Percentiles rank a stretch among this genome's conserved stretches.
Conservation (phyloP, 352 stramenopile species). For the Phytophthora uliginosa region DNA sequence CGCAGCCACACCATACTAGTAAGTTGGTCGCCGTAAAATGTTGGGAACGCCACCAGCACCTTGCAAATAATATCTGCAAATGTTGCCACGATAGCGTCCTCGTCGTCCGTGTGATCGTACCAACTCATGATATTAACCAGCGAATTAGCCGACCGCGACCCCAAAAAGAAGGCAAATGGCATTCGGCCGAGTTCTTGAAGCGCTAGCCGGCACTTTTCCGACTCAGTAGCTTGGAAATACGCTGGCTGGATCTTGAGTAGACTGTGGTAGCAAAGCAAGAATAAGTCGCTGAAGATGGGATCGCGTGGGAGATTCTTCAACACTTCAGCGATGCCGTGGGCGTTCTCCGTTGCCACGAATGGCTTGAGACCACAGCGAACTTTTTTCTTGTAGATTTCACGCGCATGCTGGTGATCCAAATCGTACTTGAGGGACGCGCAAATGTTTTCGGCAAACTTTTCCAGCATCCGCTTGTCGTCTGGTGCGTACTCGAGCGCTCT, state of each 20-base stretch:
- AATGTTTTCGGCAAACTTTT: slow-evolving; percentile 84
- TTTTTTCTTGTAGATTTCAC: slow-evolving; percentile 86
- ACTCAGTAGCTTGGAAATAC: slow-evolving; percentile 75
- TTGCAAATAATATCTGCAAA: slow-evolving; percentile 82
- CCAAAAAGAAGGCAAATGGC: slow-evolving; percentile 82
- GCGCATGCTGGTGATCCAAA: slow-evolving; percentile 72
- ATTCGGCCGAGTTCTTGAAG: slow-evolving; percentile 63
- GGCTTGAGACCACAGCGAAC: slow-evolving; percentile 68
- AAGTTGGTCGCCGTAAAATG: slow-evolving; percentile 74
- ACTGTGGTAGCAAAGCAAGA: slow-evolving; percentile 72
- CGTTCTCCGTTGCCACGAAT: slow-evolving; percentile 72
- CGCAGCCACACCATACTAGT: slow-evolving; percentile 77
- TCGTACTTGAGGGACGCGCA: slow-evolving; percentile 87
- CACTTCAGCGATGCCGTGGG: slow-evolving; percentile 82
- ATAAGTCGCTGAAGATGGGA: slow-evolving; percentile 82
- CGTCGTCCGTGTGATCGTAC: slow-evolving; percentile 51
- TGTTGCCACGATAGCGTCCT: slow-evolving; percentile 47
- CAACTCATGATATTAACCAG: slow-evolving; percentile 61
- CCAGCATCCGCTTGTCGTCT: slow-evolving; percentile 72
- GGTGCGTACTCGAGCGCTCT: slow-evolving; percentile 65
- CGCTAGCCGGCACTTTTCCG: slow-evolving; percentile 50
- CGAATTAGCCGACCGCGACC: slow-evolving; percentile 61
- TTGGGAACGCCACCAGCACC: slow-evolving; percentile 68
- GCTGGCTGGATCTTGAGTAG: slow-evolving; percentile 56
- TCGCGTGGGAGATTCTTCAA: slow-evolving; percentile 83